These are phyloP conservation scores for Mycena indigotica DNA, from an alignment of 768 basidiomycete species.

Conservation along the genomic window DNA sequence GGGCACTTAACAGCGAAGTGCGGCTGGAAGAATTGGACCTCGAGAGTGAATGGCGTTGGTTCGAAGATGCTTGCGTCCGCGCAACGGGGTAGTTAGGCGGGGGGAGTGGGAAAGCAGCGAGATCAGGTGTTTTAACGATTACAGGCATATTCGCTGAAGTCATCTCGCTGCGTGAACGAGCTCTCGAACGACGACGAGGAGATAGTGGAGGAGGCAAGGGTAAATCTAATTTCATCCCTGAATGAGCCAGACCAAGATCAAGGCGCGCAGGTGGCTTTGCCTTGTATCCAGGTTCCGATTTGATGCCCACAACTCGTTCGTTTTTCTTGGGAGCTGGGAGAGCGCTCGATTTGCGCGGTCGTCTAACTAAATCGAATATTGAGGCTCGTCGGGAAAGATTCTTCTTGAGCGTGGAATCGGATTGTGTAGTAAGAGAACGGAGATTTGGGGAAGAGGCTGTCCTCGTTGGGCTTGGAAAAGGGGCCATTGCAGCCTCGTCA, in stretches of 20 bases:
- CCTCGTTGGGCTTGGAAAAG: constrained; percentile 1
- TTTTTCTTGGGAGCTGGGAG: background rate
- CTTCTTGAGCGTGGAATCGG: background rate
- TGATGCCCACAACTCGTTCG: background rate
- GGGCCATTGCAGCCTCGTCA: constrained; percentile 3
- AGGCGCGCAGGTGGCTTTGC: background rate
- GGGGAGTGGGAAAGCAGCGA: constrained; percentile 1
- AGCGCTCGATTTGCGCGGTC: constrained; percentile 3
- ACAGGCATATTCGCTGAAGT: background rate
- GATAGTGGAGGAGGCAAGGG: constrained; percentile 12
- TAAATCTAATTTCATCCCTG: background rate
- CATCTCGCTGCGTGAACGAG: constrained; percentile 7
- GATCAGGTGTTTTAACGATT: background rate
- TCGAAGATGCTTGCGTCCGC: constrained; percentile 5
- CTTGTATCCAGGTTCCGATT: background rate
- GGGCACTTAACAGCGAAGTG: background rate
- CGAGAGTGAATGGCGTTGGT: constrained; percentile 3
- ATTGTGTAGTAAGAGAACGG: constrained; percentile 1
- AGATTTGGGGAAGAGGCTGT: constrained; percentile 26
- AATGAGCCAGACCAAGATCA: background rate
- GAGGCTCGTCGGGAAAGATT: constrained; percentile 7
- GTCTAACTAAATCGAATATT: constrained; percentile 7
- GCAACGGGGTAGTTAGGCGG: constrained; percentile 19
- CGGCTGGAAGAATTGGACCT: background rate
- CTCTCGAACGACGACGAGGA: constrained; percentile 8